These are phyloP conservation scores for Fagus sylvatica DNA, from an alignment of 306 rosid genomes.

Conservation along the genomic window DNA sequence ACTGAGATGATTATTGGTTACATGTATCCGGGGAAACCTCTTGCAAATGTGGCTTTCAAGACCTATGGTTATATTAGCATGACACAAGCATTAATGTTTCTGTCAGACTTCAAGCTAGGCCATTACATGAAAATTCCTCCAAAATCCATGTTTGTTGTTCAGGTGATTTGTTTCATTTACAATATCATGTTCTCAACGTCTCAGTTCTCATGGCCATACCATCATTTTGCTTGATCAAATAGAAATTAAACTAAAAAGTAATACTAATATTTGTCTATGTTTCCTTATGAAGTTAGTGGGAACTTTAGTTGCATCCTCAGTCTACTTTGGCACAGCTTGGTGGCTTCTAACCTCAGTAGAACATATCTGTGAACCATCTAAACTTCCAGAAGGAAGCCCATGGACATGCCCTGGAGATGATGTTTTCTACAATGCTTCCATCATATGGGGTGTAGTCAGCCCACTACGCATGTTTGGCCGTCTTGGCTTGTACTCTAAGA, in stretches of 20 bases:
- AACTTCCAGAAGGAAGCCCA: conserved; percentile 57
- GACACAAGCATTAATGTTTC: conserved; percentile 60
- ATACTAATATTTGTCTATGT: neutral
- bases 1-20: conserved; percentile 74
- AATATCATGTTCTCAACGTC: neutral
- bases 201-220: no score
- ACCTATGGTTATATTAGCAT: conserved; percentile 76
- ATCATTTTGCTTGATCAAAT: no score
- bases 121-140: conserved; percentile 94
- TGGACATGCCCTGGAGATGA: conserved; percentile 73
- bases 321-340: conserved; percentile 64
- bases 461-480: conserved; percentile 59
- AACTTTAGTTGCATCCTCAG: conserved; percentile 49
- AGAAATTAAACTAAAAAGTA: neutral
- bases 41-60: conserved; percentile 83
- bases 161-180: conserved; percentile 36
- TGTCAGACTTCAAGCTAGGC: conserved; percentile 71
- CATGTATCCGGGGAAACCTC: conserved; percentile 71
- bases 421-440: conserved; percentile 73
- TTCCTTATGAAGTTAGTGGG: conserved; percentile 45
- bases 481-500: conserved; percentile 42
- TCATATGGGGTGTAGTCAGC: conserved; percentile 78
- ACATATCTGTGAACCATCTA: conserved; percentile 41
- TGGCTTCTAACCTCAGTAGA: conserved; percentile 54
- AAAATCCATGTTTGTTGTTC: conserved; percentile 63